Conservation (phyloP, 768 basidiomycete genomes). For the Xerocomus spinulosus region DNA sequence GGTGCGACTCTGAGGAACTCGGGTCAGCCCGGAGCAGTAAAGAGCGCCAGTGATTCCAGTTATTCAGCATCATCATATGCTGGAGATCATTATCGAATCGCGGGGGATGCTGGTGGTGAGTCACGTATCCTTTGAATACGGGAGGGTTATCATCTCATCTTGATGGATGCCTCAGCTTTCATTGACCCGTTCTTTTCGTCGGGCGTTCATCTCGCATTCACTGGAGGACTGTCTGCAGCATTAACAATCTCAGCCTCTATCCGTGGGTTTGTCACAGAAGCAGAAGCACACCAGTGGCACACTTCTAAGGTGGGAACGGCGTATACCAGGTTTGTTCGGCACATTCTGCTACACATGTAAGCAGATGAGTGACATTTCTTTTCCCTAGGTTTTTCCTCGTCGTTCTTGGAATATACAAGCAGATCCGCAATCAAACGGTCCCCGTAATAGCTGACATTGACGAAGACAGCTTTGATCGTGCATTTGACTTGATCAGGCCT, state of each 20-base stretch:
- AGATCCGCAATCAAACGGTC: slow-evolving; percentile 55
- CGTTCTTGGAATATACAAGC: slow-evolving; percentile 63
- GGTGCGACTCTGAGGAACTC: slow-evolving; percentile 7
- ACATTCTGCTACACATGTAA: neutral
- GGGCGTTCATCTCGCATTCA: slow-evolving; percentile 9
- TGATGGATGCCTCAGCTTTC: slow-evolving; percentile 1
- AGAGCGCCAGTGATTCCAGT: slow-evolving; percentile 50
- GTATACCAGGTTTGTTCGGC: slow-evolving; percentile 1
- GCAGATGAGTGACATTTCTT: neutral
- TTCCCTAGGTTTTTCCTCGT: slow-evolving; percentile 3
- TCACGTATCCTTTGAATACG: neutral
- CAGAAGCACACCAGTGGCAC: slow-evolving; percentile 3
- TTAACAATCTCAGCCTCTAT: slow-evolving; percentile 8
- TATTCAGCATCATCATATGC: slow-evolving; percentile 54
- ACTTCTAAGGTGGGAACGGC: neutral
- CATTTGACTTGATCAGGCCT: slow-evolving; percentile 9
- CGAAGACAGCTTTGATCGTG: slow-evolving; percentile 59
- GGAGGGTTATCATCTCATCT: neutral
- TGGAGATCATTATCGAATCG: slow-evolving; percentile 48
- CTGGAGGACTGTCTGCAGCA: slow-evolving; percentile 8
- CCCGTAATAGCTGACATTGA: slow-evolving; percentile 59
- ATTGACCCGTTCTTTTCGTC: slow-evolving; percentile 14
- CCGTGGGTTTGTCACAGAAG: slow-evolving; percentile 5
- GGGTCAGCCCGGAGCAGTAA: slow-evolving; percentile 7
- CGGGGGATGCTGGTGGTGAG: slow-evolving; percentile 46